Conservation (phyloP, 768 basidiomycete genomes). For the Mycena vitilis region DNA sequence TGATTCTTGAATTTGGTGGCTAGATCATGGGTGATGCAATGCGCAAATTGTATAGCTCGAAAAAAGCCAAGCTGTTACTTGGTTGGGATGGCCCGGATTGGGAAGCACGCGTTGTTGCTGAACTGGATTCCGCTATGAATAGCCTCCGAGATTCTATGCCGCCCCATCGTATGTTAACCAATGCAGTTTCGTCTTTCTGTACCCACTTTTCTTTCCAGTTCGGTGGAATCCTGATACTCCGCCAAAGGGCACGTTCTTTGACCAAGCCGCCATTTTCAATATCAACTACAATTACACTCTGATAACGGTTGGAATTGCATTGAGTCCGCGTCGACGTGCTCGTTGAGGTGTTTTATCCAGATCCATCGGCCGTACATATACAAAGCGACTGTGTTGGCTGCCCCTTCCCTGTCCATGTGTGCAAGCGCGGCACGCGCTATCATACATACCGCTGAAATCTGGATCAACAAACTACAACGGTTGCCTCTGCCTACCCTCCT, state of each 20-base stretch:
- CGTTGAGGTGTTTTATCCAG: slow-evolving; percentile 25
- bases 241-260: slow-evolving; percentile 45
- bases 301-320: slow-evolving; percentile 50
- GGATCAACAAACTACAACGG: slow-evolving; percentile 19
- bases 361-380: slow-evolving; percentile 62
- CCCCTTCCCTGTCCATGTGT: slow-evolving; percentile 65
- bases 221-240: slow-evolving; percentile 34
- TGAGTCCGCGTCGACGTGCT: slow-evolving; percentile 43
- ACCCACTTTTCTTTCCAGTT: slow-evolving; percentile 20
- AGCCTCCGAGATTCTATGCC: slow-evolving; percentile 72
- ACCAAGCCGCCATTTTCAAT: slow-evolving; percentile 52
- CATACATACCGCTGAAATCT: slow-evolving; percentile 53
- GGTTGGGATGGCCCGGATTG: slow-evolving; percentile 64
- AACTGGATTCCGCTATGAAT: slow-evolving; percentile 70
- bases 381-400: slow-evolving; percentile 40
- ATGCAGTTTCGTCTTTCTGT: neutral
- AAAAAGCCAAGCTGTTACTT: slow-evolving; percentile 51
- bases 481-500: slow-evolving; percentile 15
- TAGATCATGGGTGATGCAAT: slow-evolving; percentile 67
- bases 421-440: slow-evolving; percentile 62
- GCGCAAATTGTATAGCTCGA: slow-evolving; percentile 63
- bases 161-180: slow-evolving; percentile 56
- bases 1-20: neutral
- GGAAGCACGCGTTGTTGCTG: slow-evolving; percentile 65
- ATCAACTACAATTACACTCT: slow-evolving; percentile 53